A percentile compares a stretch with the other conserved stretches of the same genome.
Conservation (phyloP, 2,329 filamentous ascomycete genomes). For the Setomelanomma holmii region DNA sequence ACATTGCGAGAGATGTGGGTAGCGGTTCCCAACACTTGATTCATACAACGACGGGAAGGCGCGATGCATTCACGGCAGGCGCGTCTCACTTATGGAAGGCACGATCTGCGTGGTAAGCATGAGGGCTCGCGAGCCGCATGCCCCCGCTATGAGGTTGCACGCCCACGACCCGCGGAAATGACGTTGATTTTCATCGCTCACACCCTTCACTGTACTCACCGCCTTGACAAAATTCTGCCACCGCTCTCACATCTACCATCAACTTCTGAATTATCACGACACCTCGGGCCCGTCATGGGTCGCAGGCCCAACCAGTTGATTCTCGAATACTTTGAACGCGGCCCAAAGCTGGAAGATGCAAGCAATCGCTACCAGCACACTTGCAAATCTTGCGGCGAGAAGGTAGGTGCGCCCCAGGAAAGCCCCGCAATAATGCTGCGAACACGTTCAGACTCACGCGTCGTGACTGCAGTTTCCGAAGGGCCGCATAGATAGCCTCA, state of each 20-base stretch:
- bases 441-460: constrained; percentile 24
- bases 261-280: constrained; percentile 1
- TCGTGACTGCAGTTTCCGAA: constrained; percentile 75
- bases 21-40: too few relatives aligned
- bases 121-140: too few relatives aligned
- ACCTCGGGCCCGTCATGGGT: constrained; percentile 65
- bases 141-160: too few relatives aligned
- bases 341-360: constrained; percentile 83
- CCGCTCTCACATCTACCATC: not conserved
- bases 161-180: too few relatives aligned
- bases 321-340: constrained; percentile 85
- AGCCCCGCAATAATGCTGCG: constrained; percentile 16
- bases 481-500: constrained; percentile 83
- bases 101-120: too few relatives aligned
- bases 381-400: constrained; percentile 86
- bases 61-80: too few relatives aligned
- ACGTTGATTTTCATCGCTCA: not conserved
- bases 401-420: constrained; percentile 55
- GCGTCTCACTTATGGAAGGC: too few relatives aligned
- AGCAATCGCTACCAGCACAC: constrained; percentile 93
- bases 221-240: constrained; percentile 13
- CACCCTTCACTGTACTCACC: not conserved
- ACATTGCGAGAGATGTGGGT: too few relatives aligned
- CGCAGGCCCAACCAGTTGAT: constrained; percentile 85
- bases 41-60: too few relatives aligned